Evolutionary conservation across 2,329 filamentous ascomycete species (phyloP).

Genomic region (Lachnellula subtilissima): DNA sequence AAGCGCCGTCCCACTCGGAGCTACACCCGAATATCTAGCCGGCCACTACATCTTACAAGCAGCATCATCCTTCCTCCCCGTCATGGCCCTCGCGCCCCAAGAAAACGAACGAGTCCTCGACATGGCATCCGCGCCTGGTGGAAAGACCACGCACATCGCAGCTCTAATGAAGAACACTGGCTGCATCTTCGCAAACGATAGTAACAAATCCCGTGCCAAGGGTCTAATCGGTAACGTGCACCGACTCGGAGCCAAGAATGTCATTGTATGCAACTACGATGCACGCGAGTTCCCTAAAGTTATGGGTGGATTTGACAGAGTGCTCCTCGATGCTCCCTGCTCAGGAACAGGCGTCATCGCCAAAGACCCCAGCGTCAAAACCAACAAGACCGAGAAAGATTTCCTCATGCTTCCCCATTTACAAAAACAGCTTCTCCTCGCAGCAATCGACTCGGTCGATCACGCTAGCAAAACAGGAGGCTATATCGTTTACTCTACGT

Average conservation of each 20-base stretch:
- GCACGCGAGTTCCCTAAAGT: conserved; percentile 90
- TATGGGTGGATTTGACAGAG: conserved; percentile 92
- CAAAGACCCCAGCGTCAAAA: conserved; percentile 96
- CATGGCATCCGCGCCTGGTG: conserved; percentile 89
- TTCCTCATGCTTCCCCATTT: conserved; percentile 90
- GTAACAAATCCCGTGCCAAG: conserved; percentile 87
- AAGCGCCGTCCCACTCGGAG: conserved; percentile 72
- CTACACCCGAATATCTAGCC: conserved; percentile 93
- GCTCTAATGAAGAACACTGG: conserved; percentile 98
- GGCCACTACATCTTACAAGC: conserved; percentile 98
- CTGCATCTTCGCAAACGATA: conserved; percentile 92
- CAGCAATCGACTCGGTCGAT: conserved; percentile 92
- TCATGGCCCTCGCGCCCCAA: conserved; percentile 94
- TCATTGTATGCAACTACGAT: conserved; percentile 92
- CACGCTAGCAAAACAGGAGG: conserved; percentile 89
- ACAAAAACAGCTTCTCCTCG: conserved; percentile 88
- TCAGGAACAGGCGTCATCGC: conserved; percentile 96
- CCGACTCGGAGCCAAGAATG: conserved; percentile 87
- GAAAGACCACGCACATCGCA: conserved; percentile 95
- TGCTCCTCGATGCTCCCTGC: conserved; percentile 90
- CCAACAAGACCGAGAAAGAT: conserved; percentile 93
- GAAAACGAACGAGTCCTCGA: conserved; percentile 88
- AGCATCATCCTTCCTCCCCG: conserved; percentile 91
- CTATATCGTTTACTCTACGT: conserved; percentile 95
- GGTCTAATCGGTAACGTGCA: conserved; percentile 98